Percentiles rank a stretch among this genome's conserved stretches.
phyloP scores from a whole-genome alignment of 345 rosid species.

The Pistacia integerrima region DNA sequence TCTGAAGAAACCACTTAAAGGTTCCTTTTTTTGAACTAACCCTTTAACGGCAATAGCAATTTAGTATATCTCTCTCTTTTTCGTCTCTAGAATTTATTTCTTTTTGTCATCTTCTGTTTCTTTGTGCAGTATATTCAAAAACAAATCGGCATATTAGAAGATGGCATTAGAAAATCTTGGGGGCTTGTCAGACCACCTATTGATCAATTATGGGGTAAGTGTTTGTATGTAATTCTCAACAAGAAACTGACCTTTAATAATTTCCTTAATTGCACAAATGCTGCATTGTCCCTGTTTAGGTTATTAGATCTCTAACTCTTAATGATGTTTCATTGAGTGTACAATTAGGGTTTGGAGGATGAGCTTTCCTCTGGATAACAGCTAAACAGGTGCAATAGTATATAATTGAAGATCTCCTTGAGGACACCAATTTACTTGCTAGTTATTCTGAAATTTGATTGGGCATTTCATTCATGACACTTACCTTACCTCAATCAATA shows the following conservation, averaged over 20 bases:
- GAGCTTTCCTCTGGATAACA: neutral
- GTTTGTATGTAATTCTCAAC: constrained; percentile 8
- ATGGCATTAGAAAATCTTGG: constrained; percentile 80
- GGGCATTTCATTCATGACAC: neutral
- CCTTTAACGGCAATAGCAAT: neutral
- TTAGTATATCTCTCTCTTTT: neutral
- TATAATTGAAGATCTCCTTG: neutral
- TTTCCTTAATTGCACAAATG: neutral
- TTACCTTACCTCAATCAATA: neutral
- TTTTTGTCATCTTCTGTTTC: constrained; percentile 17
- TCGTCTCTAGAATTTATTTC: neutral
- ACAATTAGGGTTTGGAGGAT: constrained; percentile 3
- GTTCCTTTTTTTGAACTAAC: neutral
- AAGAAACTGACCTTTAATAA: neutral
- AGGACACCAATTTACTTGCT: neutral
- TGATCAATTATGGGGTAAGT: constrained; percentile 37
- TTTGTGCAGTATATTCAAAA: constrained; percentile 76
- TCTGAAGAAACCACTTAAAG: neutral
- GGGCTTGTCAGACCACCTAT: constrained; percentile 46
- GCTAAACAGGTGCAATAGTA: neutral
- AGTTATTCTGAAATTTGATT: neutral
- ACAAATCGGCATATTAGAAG: constrained; percentile 67
- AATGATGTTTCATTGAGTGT: neutral
- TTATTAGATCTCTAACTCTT: neutral
- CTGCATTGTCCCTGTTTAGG: neutral